phyloP scores from a whole-genome alignment of 2,329 filamentous ascomycete species.

The Beauveria brongniartii region DNA sequence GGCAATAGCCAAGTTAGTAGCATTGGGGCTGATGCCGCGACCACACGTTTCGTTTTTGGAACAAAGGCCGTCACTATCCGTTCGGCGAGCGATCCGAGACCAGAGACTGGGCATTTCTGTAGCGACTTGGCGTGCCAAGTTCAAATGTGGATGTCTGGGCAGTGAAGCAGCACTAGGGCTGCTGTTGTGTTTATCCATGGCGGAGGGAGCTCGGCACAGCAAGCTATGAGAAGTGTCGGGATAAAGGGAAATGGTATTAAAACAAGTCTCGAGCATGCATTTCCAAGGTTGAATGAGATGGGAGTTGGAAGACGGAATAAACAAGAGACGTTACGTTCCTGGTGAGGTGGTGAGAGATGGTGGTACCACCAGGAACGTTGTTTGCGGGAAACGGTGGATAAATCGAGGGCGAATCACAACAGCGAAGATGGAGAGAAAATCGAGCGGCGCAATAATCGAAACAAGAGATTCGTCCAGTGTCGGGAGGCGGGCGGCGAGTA shows the following conservation, averaged over 20 bases:
- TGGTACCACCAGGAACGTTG: constrained; percentile 8
- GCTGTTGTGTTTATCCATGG: constrained; percentile 4
- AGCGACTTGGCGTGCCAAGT: constrained; percentile 3
- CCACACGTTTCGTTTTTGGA: constrained; percentile 43
- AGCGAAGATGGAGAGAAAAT: background rate
- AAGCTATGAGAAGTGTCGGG: background rate
- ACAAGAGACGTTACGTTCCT: constrained; percentile 8
- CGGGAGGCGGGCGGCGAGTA: background rate
- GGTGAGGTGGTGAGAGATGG: constrained; percentile 2
- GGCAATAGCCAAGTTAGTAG: constrained; percentile 58
- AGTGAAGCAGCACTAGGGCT: constrained; percentile 1
- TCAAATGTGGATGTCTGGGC: constrained; percentile 1
- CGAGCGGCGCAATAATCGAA: background rate
- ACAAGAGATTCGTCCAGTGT: background rate
- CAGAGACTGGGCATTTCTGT: constrained; percentile 4
- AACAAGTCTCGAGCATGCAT: background rate
- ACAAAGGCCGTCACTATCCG: constrained; percentile 3
- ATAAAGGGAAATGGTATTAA: background rate
- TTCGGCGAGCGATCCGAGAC: constrained; percentile 2
- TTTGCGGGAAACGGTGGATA: background rate
- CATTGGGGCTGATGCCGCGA: constrained; percentile 46
- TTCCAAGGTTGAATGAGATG: background rate
- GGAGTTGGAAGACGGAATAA: background rate
- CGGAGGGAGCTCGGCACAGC: background rate
- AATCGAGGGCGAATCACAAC: background rate